Evolutionary conservation across 108 stramenopile species (phyloP).

Genomic region (Nitzschia inconspicua): DNA sequence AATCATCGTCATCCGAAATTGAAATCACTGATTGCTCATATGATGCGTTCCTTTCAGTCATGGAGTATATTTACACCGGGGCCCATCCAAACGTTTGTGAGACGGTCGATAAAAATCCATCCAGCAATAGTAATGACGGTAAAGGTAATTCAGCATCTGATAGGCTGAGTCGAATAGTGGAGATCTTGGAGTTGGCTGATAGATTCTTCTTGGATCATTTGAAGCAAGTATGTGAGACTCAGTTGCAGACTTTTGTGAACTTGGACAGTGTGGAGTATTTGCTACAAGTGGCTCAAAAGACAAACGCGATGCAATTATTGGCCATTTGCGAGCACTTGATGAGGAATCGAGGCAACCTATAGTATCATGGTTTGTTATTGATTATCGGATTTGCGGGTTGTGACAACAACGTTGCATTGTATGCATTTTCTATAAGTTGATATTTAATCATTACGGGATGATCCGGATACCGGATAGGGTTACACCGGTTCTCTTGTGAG

Average conservation of each 20-base stretch:
- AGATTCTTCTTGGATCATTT: conserved; percentile 91
- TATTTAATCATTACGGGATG: no score
- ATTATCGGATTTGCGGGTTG: no score
- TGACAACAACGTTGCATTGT: no score
- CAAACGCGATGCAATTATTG: conserved; percentile 81
- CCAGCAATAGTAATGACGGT: background rate
- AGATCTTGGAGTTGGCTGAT: conserved; percentile 87
- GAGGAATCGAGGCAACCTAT: conserved; percentile 50
- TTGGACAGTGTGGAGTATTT: conserved; percentile 73
- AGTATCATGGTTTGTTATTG: no score
- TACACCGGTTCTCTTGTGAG: no score
- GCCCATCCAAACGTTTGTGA: conserved; percentile 44
- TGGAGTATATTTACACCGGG: conserved; percentile 94
- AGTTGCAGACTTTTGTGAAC: conserved; percentile 60
- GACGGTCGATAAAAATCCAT: background rate
- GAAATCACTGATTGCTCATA: conserved; percentile 80
- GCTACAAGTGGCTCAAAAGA: conserved; percentile 73
- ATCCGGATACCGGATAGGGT: no score
- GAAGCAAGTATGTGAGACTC: conserved; percentile 82
- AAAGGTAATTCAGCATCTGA: conserved; percentile 5
- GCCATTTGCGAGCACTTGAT: conserved; percentile 78
- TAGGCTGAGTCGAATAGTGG: conserved; percentile 51
- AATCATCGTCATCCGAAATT: conserved; percentile 72
- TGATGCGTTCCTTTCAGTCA: conserved; percentile 74
- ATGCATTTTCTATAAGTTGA: no score